phyloP scores from a whole-genome alignment of 305 asterid species.

The Plantago lanceolata region DNA sequence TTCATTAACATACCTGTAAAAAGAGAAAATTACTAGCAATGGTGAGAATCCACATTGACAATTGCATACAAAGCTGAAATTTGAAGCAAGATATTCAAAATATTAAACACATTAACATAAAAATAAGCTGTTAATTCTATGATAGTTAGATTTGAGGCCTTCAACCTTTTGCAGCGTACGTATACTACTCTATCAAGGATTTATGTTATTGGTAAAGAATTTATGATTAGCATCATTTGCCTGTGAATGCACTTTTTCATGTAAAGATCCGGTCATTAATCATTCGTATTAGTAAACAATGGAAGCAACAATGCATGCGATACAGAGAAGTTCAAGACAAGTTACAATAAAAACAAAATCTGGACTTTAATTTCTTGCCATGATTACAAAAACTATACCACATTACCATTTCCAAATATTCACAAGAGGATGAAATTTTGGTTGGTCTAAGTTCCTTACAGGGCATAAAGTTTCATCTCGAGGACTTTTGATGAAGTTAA shows the following conservation, averaged over 20 bases:
- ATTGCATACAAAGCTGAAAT: too few species aligned
- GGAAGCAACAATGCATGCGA: too few species aligned
- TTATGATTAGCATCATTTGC: neutral
- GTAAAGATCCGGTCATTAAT: too few species aligned
- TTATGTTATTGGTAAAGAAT: neutral
- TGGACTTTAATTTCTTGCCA: neutral
- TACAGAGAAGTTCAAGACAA: too few species aligned
- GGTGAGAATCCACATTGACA: constrained; percentile 25
- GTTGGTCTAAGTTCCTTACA: too few species aligned
- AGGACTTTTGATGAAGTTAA: neutral
- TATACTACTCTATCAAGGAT: neutral
- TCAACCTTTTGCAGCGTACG: neutral
- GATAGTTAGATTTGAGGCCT: neutral
- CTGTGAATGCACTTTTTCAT: too few species aligned
- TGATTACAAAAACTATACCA: neutral
- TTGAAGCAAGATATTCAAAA: too few species aligned
- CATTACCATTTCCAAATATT: neutral
- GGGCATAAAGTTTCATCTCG: too few species aligned
- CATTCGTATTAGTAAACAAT: too few species aligned
- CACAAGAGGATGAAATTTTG: neutral
- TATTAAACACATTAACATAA: neutral
- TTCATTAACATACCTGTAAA: constrained; percentile 80
- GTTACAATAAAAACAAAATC: neutral
- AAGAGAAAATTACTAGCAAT: neutral
- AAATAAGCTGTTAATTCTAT: neutral